These are phyloP conservation scores for Phlebiopsis flavidoalba DNA, from an alignment of 768 basidiomycete species.

Conservation along the genomic window DNA sequence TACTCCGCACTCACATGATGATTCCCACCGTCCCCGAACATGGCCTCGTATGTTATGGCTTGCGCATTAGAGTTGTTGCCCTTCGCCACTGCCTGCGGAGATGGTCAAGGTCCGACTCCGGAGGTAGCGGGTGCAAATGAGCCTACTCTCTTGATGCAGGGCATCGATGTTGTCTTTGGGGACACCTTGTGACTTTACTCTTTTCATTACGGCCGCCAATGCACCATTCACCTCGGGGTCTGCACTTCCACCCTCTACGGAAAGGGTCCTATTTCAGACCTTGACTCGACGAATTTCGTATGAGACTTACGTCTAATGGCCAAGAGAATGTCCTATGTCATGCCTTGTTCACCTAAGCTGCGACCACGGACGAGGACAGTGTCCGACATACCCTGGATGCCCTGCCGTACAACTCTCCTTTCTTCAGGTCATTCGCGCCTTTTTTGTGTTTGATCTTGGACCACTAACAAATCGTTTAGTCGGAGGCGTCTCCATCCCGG, in stretches of 20 bases:
- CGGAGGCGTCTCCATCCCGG: neutral
- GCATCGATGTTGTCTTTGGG: slow-evolving; percentile 68
- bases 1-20: slow-evolving; percentile 45
- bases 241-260: slow-evolving; percentile 48
- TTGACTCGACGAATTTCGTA: neutral
- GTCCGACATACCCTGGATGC: slow-evolving; percentile 43
- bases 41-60: slow-evolving; percentile 53
- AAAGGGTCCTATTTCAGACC: neutral
- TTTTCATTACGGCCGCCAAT: slow-evolving; percentile 49
- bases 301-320: slow-evolving; percentile 51
- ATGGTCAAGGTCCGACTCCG: neutral
- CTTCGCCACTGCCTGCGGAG: slow-evolving; percentile 41
- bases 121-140: neutral
- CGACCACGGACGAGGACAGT: neutral
- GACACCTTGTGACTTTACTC: slow-evolving; percentile 51
- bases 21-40: slow-evolving; percentile 57
- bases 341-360: slow-evolving; percentile 3
- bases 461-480: slow-evolving; percentile 40
- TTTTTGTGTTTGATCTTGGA: slow-evolving; percentile 74
- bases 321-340: slow-evolving; percentile 49
- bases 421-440: slow-evolving; percentile 57
- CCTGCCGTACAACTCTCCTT: slow-evolving; percentile 51
- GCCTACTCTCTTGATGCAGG: slow-evolving; percentile 50
- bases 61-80: slow-evolving; percentile 37
- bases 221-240: slow-evolving; percentile 51